Percentiles rank a stretch among this genome's conserved stretches.
Conservation (phyloP, 2,329 filamentous ascomycete genomes). For the Trichoderma pleuroti region DNA sequence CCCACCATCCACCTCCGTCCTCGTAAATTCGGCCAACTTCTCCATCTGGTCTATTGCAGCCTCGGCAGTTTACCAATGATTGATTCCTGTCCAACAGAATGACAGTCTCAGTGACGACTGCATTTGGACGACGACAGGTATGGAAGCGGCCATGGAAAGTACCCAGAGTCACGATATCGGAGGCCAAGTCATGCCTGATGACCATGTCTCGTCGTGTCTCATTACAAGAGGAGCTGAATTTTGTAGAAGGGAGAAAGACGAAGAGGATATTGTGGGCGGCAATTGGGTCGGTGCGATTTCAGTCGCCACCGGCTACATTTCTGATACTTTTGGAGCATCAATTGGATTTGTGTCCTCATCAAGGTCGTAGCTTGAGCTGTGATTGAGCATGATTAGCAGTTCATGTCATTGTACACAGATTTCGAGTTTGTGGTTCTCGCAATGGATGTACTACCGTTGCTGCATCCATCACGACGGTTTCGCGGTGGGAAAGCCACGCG, state of each 20-base stretch:
- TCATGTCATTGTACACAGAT: background rate
- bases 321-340: background rate
- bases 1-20: background rate
- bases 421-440: background rate
- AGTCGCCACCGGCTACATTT: background rate
- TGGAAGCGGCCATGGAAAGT: background rate
- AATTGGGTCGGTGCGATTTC: background rate
- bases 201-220: background rate
- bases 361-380: background rate
- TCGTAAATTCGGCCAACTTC: background rate
- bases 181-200: background rate
- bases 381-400: background rate
- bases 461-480: background rate
- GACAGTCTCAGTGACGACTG: background rate
- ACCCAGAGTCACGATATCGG: background rate
- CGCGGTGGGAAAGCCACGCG: background rate
- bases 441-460: background rate
- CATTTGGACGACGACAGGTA: background rate
- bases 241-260: background rate
- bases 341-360: background rate
- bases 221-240: background rate
- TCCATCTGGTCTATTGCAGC: background rate
- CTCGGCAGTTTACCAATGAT: background rate
- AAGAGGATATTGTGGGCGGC: background rate
- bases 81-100: background rate